These are phyloP conservation scores for Zymoseptoria crescenta DNA, from an alignment of 2,329 filamentous ascomycete genomes.

Conservation along the genomic window DNA sequence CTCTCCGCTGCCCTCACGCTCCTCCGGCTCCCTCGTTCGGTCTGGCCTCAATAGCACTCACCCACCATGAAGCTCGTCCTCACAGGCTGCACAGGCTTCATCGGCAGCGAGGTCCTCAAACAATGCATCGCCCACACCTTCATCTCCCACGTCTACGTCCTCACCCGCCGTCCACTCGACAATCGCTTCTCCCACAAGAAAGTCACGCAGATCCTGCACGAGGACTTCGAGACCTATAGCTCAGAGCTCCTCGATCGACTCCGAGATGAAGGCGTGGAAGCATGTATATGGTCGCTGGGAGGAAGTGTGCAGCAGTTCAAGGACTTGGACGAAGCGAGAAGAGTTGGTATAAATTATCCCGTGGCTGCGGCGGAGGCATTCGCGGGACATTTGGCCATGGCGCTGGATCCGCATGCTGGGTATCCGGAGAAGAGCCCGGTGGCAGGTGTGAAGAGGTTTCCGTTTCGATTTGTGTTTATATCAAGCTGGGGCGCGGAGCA, in stretches of 20 bases:
- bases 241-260: slow-evolving; percentile 36
- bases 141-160: slow-evolving; percentile 39
- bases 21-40: not conserved
- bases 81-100: slow-evolving; percentile 51
- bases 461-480: slow-evolving; percentile 39
- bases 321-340: slow-evolving; percentile 25
- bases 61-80: slow-evolving; percentile 52
- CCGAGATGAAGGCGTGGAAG: slow-evolving; percentile 33
- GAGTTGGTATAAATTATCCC: slow-evolving; percentile 27
- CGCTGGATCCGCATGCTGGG: slow-evolving; percentile 18
- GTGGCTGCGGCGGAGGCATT: slow-evolving; percentile 28
- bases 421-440: slow-evolving; percentile 12
- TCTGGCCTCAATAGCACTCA: not conserved
- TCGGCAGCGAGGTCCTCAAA: slow-evolving; percentile 47
- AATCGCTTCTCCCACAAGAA: slow-evolving; percentile 25
- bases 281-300: slow-evolving; percentile 40
- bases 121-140: slow-evolving; percentile 43
- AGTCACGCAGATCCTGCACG: slow-evolving; percentile 30
- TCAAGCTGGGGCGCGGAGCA: slow-evolving; percentile 33
- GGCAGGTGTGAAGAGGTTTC: slow-evolving; percentile 22
- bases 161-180: slow-evolving; percentile 26
- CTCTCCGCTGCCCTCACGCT: too few species aligned
- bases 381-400: slow-evolving; percentile 20
- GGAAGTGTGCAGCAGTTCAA: slow-evolving; percentile 20
- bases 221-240: slow-evolving; percentile 49